A percentile compares a stretch with the other conserved stretches of the same genome.
Conservation (phyloP, 345 rosid genomes). For the Brassica napus region DNA sequence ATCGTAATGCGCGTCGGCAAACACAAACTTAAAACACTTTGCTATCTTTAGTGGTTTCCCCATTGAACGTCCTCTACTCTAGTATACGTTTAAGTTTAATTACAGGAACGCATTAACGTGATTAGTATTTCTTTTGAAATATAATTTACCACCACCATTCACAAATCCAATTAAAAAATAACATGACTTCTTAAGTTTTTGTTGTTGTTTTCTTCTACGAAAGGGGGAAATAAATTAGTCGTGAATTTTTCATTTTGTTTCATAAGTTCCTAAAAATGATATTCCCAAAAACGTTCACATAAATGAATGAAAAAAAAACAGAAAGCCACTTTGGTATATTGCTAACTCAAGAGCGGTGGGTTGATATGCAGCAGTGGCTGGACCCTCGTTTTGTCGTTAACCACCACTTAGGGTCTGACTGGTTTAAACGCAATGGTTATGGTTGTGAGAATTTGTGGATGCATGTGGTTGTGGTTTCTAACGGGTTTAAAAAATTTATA, state of each 20-base stretch:
- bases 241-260: not conserved
- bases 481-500: no score
- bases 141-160: not conserved
- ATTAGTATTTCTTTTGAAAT: conserved; percentile 1
- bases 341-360: not conserved
- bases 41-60: not conserved
- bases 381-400: not conserved
- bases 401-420: not conserved
- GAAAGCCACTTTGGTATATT: not conserved
- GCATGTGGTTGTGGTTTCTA: no score
- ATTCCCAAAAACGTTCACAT: not conserved
- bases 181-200: not conserved
- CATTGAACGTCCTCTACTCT: not conserved
- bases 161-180: conserved; percentile 6
- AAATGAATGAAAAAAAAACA: not conserved
- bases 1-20: not conserved
- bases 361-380: not conserved
- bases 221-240: not conserved
- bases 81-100: not conserved
- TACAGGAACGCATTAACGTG: not conserved
- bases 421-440: no score
- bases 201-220: not conserved
- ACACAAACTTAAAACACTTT: not conserved
- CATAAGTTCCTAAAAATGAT: not conserved
- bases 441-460: no score